A percentile compares a stretch with the other conserved stretches of the same genome.
Evolutionary conservation across 768 basidiomycete species (phyloP).

Genomic region (Crepidotus variabilis): DNA sequence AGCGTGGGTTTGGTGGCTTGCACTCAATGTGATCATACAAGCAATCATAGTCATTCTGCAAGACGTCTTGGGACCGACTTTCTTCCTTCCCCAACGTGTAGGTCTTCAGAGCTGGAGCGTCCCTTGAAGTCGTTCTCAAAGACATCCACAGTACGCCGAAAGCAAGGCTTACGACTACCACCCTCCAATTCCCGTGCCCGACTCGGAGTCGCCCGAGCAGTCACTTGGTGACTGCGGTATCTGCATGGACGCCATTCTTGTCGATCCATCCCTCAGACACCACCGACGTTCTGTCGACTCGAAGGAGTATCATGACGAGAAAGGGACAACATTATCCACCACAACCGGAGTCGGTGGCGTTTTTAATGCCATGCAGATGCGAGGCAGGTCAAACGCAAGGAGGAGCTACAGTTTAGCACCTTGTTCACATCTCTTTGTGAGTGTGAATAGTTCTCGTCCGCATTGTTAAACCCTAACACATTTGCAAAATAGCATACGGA

Average conservation of each 20-base stretch:
- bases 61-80: slow-evolving; percentile 72
- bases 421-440: slow-evolving; percentile 84
- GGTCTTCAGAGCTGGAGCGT: slow-evolving; percentile 17
- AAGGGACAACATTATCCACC: slow-evolving; percentile 9
- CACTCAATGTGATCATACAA: slow-evolving; percentile 58
- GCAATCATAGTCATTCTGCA: slow-evolving; percentile 62
- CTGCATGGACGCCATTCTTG: slow-evolving; percentile 84
- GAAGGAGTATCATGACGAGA: slow-evolving; percentile 24
- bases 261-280: slow-evolving; percentile 37
- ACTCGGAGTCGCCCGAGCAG: slow-evolving; percentile 72
- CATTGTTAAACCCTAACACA: neutral
- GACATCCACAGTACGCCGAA: slow-evolving; percentile 47
- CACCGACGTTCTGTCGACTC: slow-evolving; percentile 31
- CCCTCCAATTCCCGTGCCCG: slow-evolving; percentile 66
- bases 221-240: slow-evolving; percentile 87
- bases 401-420: slow-evolving; percentile 84
- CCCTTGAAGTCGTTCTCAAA: neutral
- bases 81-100: slow-evolving; percentile 77
- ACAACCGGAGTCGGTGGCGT: slow-evolving; percentile 26
- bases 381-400: slow-evolving; percentile 41
- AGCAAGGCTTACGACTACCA: slow-evolving; percentile 80
- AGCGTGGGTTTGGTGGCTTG: slow-evolving; percentile 68
- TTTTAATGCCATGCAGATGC: slow-evolving; percentile 39
- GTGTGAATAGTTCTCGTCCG: slow-evolving; percentile 23
- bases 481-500: slow-evolving; percentile 62